Conservation (phyloP, 495 filamentous ascomycete genomes). For the Penicillium lividum region DNA sequence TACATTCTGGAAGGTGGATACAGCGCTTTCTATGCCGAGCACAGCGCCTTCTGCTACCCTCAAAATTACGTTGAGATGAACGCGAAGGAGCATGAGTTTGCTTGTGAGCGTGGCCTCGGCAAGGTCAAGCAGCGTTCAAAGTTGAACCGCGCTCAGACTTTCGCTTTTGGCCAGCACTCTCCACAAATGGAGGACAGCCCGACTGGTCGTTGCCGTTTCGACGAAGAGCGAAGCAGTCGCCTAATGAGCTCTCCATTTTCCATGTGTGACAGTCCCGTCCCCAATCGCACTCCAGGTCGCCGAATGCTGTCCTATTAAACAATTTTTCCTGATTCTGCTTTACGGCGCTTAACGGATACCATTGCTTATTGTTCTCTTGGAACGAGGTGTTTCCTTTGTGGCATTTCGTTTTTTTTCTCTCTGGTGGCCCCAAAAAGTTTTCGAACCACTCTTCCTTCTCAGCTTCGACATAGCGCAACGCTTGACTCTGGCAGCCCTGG, state of each 20-base stretch:
- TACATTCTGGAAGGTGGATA: constrained; percentile 98
- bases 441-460: constrained; percentile 5
- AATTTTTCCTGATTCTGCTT: constrained; percentile 10
- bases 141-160: constrained; percentile 86
- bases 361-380: constrained; percentile 22
- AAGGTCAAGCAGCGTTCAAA: constrained; percentile 82
- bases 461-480: constrained; percentile 15
- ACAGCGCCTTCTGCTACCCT: constrained; percentile 79
- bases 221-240: constrained; percentile 30
- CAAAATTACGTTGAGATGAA: constrained; percentile 97
- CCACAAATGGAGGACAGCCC: constrained; percentile 77
- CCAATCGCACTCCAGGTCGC: constrained; percentile 57
- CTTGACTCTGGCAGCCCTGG: constrained; percentile 13
- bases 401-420: constrained; percentile 16
- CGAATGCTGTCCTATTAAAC: constrained; percentile 72
- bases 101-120: constrained; percentile 91
- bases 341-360: constrained; percentile 20
- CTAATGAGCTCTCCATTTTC: constrained; percentile 53
- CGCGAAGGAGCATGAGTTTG: constrained; percentile 80
- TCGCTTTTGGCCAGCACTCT: constrained; percentile 78
- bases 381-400: constrained; percentile 29
- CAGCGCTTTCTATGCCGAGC: constrained; percentile 80
- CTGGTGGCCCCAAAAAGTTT: constrained; percentile 8
- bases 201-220: constrained; percentile 61
- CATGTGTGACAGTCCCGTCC: constrained; percentile 46